phyloP scores from a whole-genome alignment of 441 rosid species.

The Gossypium schwendimanii region DNA sequence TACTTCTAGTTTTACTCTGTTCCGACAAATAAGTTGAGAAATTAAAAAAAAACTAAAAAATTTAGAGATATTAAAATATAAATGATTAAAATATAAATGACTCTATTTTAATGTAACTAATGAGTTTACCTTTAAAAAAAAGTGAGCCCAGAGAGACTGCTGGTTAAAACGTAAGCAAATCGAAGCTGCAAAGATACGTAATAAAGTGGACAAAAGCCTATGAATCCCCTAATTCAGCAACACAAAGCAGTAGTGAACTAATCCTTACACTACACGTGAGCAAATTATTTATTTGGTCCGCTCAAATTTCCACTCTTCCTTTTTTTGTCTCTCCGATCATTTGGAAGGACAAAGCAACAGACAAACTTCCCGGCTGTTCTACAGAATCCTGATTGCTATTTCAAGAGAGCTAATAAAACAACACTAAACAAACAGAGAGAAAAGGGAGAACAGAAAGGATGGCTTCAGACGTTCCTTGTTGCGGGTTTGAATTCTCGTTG shows the following conservation, averaged over 20 bases:
- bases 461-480: slow-evolving; percentile 43
- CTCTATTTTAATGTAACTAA: too few species aligned
- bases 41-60: too few species aligned
- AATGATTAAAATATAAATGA: too few species aligned
- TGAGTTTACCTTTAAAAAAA: background rate
- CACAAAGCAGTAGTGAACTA: background rate
- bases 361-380: background rate
- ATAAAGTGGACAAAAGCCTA: background rate
- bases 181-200: background rate
- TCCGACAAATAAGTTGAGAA: too few species aligned
- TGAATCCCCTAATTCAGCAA: background rate
- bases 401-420: background rate
- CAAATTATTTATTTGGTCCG: background rate
- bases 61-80: too few species aligned
- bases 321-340: background rate
- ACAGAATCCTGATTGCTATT: background rate
- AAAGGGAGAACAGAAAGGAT: slow-evolving; percentile 13
- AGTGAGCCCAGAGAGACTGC: background rate
- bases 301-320: background rate
- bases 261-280: background rate
- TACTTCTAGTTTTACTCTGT: too few species aligned
- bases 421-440: background rate
- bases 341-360: background rate
- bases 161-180: background rate
- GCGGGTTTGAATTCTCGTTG: slow-evolving; percentile 40